Percentiles rank a stretch among this genome's conserved stretches.
Evolutionary conservation across 345 rosid genomes (phyloP).

Genomic region (Aethionema arabicum): DNA sequence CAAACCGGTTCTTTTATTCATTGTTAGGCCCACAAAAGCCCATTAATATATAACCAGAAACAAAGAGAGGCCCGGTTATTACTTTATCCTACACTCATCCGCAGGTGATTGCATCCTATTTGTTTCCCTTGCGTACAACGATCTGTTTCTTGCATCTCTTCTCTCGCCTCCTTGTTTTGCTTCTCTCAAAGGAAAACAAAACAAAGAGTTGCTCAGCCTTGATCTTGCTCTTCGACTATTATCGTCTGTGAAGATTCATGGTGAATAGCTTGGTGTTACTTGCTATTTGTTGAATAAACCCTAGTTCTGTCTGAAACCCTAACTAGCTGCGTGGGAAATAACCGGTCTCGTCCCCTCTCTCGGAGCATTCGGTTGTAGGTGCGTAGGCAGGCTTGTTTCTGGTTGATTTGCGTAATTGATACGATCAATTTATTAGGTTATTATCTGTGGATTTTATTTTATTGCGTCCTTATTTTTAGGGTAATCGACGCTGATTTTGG

Average conservation of each 20-base stretch:
- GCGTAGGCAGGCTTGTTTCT: conserved; percentile 30
- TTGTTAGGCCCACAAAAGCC: conserved; percentile 22
- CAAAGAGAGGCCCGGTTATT: neutral
- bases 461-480: conserved; percentile 3
- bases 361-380: conserved; percentile 28
- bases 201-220: conserved; percentile 27
- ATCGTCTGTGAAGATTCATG: conserved; percentile 15
- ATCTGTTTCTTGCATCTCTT: conserved; percentile 24
- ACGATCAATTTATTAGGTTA: conserved; percentile 1
- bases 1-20: neutral
- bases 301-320: conserved; percentile 15
- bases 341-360: conserved; percentile 17
- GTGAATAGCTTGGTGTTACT: conserved; percentile 23
- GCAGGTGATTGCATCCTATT: neutral
- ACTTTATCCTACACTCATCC: conserved; percentile 2
- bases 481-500: conserved; percentile 15
- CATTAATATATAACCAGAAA: neutral
- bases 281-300: conserved; percentile 13
- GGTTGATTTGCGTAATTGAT: conserved; percentile 20
- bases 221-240: conserved; percentile 28
- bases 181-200: conserved; percentile 3
- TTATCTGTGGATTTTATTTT: neutral
- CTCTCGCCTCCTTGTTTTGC: conserved; percentile 19
- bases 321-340: conserved; percentile 20
- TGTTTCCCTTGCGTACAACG: conserved; percentile 11